Evolutionary conservation across 805 yeast genomes (phyloP).

Genomic region (Starmera pachycereana): DNA sequence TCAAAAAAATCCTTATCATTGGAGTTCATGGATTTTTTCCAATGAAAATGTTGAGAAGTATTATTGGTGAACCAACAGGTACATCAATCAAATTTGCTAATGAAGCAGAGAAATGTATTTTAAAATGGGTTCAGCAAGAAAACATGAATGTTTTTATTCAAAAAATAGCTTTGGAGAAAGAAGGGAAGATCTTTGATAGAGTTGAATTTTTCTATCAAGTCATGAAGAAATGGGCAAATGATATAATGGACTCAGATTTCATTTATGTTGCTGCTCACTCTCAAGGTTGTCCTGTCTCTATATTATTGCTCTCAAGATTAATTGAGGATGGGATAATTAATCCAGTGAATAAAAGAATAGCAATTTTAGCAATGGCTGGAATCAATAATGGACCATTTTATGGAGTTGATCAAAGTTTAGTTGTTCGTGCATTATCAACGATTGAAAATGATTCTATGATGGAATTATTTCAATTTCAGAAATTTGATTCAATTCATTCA

Average conservation of each 20-base stretch:
- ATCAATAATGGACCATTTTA: slow-evolving; percentile 89
- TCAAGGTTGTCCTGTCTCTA: slow-evolving; percentile 91
- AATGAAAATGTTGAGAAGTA: slow-evolving; percentile 67
- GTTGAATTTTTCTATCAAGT: slow-evolving; percentile 72
- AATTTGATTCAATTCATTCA: slow-evolving; percentile 62
- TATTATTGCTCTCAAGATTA: slow-evolving; percentile 63
- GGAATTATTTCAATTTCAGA: slow-evolving; percentile 84
- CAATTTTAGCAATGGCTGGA: slow-evolving; percentile 91
- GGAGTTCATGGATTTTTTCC: slow-evolving; percentile 98
- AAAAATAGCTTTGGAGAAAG: slow-evolving; percentile 88
- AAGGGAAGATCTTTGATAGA: slow-evolving; percentile 81
- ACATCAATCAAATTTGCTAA: slow-evolving; percentile 84
- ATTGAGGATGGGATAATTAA: slow-evolving; percentile 46
- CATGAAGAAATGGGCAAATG: slow-evolving; percentile 52
- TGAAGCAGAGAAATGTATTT: slow-evolving; percentile 76
- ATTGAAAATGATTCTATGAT: slow-evolving; percentile 80
- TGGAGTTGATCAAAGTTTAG: slow-evolving; percentile 75
- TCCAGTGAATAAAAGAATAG: slow-evolving; percentile 32
- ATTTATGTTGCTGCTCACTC: slow-evolving; percentile 92
- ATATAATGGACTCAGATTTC: slow-evolving; percentile 58
- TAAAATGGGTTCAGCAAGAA: slow-evolving; percentile 46
- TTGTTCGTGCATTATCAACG: slow-evolving; percentile 82
- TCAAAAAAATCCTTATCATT: slow-evolving; percentile 62
- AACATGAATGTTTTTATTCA: slow-evolving; percentile 47
- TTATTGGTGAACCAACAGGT: slow-evolving; percentile 94